Evolutionary conservation across 257 asterid genomes (phyloP).

Genomic region (Primulina eburnea): DNA sequence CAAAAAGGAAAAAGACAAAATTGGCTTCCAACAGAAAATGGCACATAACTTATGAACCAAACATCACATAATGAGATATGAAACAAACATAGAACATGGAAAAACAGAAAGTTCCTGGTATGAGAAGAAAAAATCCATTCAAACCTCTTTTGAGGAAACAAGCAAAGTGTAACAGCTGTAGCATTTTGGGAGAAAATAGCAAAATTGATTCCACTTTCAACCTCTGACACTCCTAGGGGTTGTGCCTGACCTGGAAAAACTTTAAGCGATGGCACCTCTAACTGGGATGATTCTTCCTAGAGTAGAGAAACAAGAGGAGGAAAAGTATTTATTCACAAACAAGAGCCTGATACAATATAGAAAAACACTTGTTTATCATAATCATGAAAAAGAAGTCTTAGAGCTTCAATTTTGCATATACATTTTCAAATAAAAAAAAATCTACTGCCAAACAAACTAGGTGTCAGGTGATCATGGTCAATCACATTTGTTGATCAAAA

Average conservation of each 20-base stretch:
- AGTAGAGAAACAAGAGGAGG: conserved; percentile 27
- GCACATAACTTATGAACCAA: not conserved
- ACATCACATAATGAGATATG: no score
- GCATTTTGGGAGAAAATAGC: conserved; percentile 91
- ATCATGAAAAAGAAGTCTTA: no score
- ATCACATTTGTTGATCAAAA: no score
- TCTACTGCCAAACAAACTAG: no score
- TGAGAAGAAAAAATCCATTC: conserved; percentile 25
- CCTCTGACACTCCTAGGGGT: conserved; percentile 84
- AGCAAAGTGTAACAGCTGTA: conserved; percentile 74
- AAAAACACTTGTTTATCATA: no score
- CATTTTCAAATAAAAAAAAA: no score
- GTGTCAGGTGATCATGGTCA: no score
- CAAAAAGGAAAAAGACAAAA: not conserved
- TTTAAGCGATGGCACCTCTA: conserved; percentile 40
- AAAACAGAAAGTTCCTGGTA: not conserved
- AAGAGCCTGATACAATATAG: not conserved
- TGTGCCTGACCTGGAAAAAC: conserved; percentile 76
- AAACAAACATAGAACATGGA: no score
- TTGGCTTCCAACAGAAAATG: no score
- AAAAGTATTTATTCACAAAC: conserved; percentile 19
- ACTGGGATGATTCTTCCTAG: conserved; percentile 58
- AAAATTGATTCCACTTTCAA: conserved; percentile 78
- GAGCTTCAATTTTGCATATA: no score
- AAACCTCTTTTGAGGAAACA: conserved; percentile 66